Conservation (phyloP, 2,329 filamentous ascomycete genomes). For the Diaporthe ampelina region DNA sequence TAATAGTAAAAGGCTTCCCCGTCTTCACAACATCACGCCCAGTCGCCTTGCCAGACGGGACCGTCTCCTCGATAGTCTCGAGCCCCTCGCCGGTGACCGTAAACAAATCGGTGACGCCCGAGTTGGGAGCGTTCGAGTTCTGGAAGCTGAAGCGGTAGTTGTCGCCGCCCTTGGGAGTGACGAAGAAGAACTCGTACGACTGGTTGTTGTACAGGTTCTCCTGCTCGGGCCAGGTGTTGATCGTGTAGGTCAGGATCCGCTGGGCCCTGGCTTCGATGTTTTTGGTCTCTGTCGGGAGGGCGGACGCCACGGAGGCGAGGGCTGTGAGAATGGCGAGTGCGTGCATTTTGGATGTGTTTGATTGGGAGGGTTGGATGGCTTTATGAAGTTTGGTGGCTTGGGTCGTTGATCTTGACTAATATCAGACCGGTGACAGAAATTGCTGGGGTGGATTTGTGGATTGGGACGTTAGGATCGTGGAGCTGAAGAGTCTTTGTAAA, state of each 20-base stretch:
- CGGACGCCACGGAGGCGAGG: not conserved
- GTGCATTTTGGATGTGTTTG: not conserved
- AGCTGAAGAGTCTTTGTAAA: no score
- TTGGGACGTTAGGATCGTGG: no score
- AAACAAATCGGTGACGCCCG: no score
- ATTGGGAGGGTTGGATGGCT: no score
- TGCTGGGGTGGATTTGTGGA: no score
- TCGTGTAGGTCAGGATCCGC: not conserved
- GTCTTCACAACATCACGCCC: not conserved
- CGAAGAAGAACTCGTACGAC: not conserved
- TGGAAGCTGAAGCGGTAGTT: not conserved
- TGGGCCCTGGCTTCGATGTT: not conserved
- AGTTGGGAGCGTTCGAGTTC: not conserved
- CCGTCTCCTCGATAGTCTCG: not conserved
- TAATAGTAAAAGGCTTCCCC: not conserved
- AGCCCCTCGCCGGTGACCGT: not conserved
- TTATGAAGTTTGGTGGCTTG: not conserved
- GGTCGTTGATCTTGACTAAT: no score
- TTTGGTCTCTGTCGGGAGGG: not conserved
- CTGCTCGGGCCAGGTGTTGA: not conserved
- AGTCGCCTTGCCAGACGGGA: not conserved
- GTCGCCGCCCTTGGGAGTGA: not conserved
- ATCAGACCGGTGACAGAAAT: no score
- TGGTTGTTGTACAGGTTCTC: not conserved
- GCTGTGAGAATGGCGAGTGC: not conserved